Conservation (phyloP, 2,329 filamentous ascomycete genomes). For the Nemania abortiva region DNA sequence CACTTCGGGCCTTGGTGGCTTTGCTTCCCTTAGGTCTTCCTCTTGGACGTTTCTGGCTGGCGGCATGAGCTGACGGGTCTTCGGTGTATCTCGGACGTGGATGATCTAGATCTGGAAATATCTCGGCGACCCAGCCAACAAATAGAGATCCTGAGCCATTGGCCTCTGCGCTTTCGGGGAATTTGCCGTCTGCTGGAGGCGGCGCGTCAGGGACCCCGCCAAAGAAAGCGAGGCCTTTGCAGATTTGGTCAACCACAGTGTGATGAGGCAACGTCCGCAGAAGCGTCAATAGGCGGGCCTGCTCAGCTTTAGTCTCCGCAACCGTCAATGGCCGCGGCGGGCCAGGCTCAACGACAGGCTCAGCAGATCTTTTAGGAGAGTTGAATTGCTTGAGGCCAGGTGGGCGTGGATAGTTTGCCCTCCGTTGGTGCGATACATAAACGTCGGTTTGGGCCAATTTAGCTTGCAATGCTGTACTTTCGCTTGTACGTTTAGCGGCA, state of each 20-base stretch:
- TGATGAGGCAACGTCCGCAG: conserved; percentile 67
- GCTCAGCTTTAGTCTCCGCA: conserved; percentile 68
- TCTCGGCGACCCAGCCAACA: conserved; percentile 72
- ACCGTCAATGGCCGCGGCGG: conserved; percentile 54
- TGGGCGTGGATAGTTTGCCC: conserved; percentile 52
- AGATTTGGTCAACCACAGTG: conserved; percentile 71
- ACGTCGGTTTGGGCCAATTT: conserved; percentile 66
- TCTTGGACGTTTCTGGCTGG: conserved; percentile 58
- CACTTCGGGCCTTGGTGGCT: conserved; percentile 59
- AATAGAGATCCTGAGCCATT: conserved; percentile 70
- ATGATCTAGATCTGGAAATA: conserved; percentile 64
- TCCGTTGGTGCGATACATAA: conserved; percentile 64
- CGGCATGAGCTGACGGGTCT: conserved; percentile 35
- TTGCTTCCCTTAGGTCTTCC: conserved; percentile 71
- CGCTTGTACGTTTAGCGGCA: conserved; percentile 71
- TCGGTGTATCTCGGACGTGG: conserved; percentile 42
- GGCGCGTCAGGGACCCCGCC: conserved; percentile 69
- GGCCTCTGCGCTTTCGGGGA: conserved; percentile 66
- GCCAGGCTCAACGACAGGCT: conserved; percentile 33
- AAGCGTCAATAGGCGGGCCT: conserved; percentile 69
- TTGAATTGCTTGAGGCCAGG: conserved; percentile 48
- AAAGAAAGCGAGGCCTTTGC: conserved; percentile 72
- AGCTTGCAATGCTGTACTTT: conserved; percentile 70
- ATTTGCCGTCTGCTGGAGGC: conserved; percentile 62
- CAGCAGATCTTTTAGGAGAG: conserved; percentile 42